Base-by-base conservation (phyloP, 2,329 filamentous ascomycete genomes). In the Coniochaeta sp. region DNA sequence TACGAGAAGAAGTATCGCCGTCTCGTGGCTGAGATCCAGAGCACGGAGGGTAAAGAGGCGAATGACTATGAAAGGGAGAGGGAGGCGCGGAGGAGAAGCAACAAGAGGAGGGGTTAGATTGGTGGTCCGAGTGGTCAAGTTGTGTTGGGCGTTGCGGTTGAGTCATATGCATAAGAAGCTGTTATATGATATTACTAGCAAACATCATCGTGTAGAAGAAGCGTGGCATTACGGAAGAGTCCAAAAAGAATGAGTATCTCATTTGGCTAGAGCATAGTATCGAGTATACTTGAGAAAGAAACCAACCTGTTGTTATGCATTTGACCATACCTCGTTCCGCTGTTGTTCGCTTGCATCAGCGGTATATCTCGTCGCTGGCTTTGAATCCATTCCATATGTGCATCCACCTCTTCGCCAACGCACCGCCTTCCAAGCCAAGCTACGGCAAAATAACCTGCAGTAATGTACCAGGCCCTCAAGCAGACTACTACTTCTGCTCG, bases 1-100 rank as follows among this genome's bases (percentile, higher is more conserved):
- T 98, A 99, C 80, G 93, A 98, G 81, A 90, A 90, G 81, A 98
- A 98, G 83, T 96, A 93, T 80, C 90, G 89, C 81, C 85, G 89
- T 65, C 80, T 99, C 62, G 86, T 98, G 67, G 90, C 93, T 11
- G 93, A 97, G 82, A 97, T 99, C 68, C 93, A 99, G 77, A 91
- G 89, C 66, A 89, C 96, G 77, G 95, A 97, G 74, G 93, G 93
- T 1, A 80, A 82, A 61, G 93, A 95, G 74, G 82, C 86, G 50
- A 98, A 98, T 76, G 84, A 83, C 57, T 98, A 98, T 81, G 93
- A 96, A 76, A 83, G 89, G 68, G 91, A 96, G 81, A 95, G 87
- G 81, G 82, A 84, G 72, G 81, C 81, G 72, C 83, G 92, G 74
- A 91, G 91, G 75, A 80, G 81, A 72, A 82, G 83, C 59, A 85